A percentile compares a stretch with the other conserved stretches of the same genome.
These are phyloP conservation scores for Cunninghamia lanceolata DNA, from an alignment of 75 land plant genomes.

Conservation along the genomic window DNA sequence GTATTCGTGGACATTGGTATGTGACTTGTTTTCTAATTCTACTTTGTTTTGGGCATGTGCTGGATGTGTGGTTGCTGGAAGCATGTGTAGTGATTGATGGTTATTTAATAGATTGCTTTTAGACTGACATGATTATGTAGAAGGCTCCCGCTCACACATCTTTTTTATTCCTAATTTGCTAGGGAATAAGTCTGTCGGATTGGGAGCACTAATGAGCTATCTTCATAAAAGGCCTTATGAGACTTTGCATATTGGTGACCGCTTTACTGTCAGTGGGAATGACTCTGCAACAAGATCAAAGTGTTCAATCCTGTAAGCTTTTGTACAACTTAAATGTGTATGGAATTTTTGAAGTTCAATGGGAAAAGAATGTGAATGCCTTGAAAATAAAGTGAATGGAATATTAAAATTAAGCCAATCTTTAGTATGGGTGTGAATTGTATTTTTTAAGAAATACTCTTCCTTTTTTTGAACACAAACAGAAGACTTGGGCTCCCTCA, in stretches of 20 bases:
- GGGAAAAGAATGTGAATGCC: not conserved
- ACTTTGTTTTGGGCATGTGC: not conserved
- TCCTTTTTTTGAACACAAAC: not conserved
- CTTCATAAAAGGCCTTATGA: slow-evolving; percentile 36
- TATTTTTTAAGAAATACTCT: not conserved
- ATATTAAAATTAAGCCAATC: not conserved
- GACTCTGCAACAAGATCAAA: slow-evolving; percentile 53
- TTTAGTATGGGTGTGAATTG: not conserved
- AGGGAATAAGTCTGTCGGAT: slow-evolving; percentile 52
- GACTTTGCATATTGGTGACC: slow-evolving; percentile 48
- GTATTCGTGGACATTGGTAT: slow-evolving; percentile 42
- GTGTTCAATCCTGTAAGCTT: slow-evolving; percentile 44
- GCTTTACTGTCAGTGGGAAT: slow-evolving; percentile 53
- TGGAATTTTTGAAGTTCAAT: not conserved
- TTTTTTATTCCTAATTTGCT: slow-evolving; percentile 2
- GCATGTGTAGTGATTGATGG: not conserved
- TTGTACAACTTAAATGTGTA: not conserved
- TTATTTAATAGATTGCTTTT: not conserved
- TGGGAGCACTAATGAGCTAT: slow-evolving; percentile 45
- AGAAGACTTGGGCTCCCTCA: not conserved
- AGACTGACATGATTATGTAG: not conserved
- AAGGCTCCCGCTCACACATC: not conserved
- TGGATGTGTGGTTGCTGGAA: not conserved
- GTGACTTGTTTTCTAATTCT: not conserved
- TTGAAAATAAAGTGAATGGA: not conserved